phyloP scores from a whole-genome alignment of 352 stramenopile genomes.

The Phytophthora colocasiae region DNA sequence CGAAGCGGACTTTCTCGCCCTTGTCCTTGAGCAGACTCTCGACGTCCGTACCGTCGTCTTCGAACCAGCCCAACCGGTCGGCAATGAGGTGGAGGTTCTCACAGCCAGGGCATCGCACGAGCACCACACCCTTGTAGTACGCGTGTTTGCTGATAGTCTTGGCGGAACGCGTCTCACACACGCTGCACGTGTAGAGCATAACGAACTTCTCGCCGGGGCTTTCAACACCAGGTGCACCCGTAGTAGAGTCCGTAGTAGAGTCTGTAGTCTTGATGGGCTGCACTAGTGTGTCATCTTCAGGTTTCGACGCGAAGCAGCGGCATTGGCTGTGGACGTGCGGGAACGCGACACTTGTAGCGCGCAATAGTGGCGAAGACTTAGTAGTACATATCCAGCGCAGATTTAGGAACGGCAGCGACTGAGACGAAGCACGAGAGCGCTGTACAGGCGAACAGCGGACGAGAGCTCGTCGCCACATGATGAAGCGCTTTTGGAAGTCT shows the following conservation, averaged over 20 bases:
- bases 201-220: slow-evolving; percentile 95
- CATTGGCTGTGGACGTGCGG: slow-evolving; percentile 9
- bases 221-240: slow-evolving; percentile 63
- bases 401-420: slow-evolving; percentile 6
- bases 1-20: slow-evolving; percentile 74
- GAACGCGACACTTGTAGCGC: neutral
- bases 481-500: neutral
- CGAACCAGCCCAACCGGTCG: slow-evolving; percentile 94
- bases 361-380: slow-evolving; percentile 2
- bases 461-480: slow-evolving; percentile 41
- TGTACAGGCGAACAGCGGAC: slow-evolving; percentile 23
- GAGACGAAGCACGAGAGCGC: slow-evolving; percentile 4
- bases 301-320: slow-evolving; percentile 32
- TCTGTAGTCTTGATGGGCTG: slow-evolving; percentile 8
- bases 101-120: slow-evolving; percentile 97
- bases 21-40: slow-evolving; percentile 85
- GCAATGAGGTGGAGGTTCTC: slow-evolving; percentile 99
- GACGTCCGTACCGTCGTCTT: slow-evolving; percentile 91
- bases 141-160: slow-evolving; percentile 98
- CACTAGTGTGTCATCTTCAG: neutral
- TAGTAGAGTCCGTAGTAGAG: slow-evolving; percentile 17
- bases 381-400: neutral
- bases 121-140: slow-evolving; percentile 98
- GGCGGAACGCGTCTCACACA: slow-evolving; percentile 97
- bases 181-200: slow-evolving; percentile 98